Evolutionary conservation across 2,329 filamentous ascomycete species (phyloP), one percentile per base, ranked within the genome.

Genomic region (Neofusicoccum umdonicola): DNA sequence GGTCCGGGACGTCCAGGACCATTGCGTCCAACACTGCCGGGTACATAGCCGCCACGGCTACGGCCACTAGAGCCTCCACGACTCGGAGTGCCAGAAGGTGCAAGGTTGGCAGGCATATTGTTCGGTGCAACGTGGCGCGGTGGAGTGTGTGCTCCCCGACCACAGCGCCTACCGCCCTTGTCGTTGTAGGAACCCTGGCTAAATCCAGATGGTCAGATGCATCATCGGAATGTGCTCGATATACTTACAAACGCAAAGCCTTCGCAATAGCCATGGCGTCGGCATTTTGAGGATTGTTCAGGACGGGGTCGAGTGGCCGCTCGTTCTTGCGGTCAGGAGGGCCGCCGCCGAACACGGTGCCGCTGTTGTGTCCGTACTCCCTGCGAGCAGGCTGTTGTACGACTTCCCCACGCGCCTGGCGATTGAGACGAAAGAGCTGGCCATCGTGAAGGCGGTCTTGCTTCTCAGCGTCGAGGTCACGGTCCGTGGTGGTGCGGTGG

Each of bases 401-500:
- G 42, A 27, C 17, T 17, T 57, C 41, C 39, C 51, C 52, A 31
- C 51, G 42, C n/a, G 62, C 62, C 42, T 41, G n/a, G 13, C 62
- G 62, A 31, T 64, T 64, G 34, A 61, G 54, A 31, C 63, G 63
- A 31, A 51, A 47, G 35, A 65, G 37, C 17, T 65, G 63, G 9
- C 63, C 63, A 22, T 45, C 63, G 17, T 60, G 54, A n/a, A 65
- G 54, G 17, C 19, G 42, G 15, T 51, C 63, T 9, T 37, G 50
- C 31, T 44, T 22, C 34, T 57, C 54, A 9, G 54, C 63, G 12
- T 60, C 45, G 35, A 52, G 9, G 12, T 65, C 50, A 17, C 47
- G 48, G 22, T 65, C 63, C 15, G 34, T 58, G 34, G 51, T 58
- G 6, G 19, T 47, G 13, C n/a, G n/a, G 7, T 39, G 50, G 27